phyloP scores from a whole-genome alignment of 768 basidiomycete genomes.

The Mycena galericulata region DNA sequence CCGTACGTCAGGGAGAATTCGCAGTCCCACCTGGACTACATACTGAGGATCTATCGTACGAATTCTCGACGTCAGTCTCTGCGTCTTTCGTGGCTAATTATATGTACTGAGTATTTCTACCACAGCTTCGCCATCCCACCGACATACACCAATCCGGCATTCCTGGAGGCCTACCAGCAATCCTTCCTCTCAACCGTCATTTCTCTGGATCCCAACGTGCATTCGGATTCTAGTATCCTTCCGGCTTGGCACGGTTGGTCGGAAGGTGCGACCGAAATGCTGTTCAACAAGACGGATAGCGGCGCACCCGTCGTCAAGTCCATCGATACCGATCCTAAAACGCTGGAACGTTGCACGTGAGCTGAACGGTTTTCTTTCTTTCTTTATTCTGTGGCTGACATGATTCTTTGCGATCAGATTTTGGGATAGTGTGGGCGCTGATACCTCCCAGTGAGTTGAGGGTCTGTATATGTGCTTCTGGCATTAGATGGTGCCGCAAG shows the following conservation, averaged over 20 bases:
- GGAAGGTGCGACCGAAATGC: neutral
- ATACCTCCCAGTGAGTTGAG: too few relatives aligned
- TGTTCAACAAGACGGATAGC: neutral
- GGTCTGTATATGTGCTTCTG: too few relatives aligned
- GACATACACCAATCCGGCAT: constrained; percentile 1
- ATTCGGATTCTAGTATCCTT: neutral
- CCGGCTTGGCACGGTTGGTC: neutral
- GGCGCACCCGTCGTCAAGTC: neutral
- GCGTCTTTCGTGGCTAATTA: too few relatives aligned
- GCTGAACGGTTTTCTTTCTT: neutral
- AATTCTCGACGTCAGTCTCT: neutral
- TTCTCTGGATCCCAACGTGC: neutral
- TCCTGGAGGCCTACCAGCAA: neutral
- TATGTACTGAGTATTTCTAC: neutral
- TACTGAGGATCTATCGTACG: neutral
- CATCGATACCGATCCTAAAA: neutral
- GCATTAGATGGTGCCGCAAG: too few relatives aligned
- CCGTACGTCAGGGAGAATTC: neutral
- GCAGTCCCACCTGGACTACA: constrained; percentile 4
- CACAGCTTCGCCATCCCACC: constrained; percentile 10
- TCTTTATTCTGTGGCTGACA: neutral
- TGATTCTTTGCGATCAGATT: too few relatives aligned
- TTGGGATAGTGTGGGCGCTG: too few relatives aligned
- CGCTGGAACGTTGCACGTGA: constrained; percentile 3
- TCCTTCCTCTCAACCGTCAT: constrained; percentile 1